phyloP scores from a whole-genome alignment of 2,329 filamentous ascomycete species.

The Fusarium transvaalense region DNA sequence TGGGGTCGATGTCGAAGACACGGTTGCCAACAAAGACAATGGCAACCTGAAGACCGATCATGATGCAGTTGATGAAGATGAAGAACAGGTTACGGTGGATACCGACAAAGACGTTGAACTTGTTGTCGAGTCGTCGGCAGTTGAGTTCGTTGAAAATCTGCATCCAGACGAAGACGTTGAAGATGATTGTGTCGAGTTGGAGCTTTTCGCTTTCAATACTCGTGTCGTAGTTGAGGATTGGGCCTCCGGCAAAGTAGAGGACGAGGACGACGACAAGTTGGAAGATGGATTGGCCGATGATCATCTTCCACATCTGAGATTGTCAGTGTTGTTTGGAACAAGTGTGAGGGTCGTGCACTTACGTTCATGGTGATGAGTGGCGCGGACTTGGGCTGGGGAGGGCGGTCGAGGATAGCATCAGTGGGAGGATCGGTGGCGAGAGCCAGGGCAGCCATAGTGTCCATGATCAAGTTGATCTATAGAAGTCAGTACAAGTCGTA shows the following conservation, averaged over 20 bases:
- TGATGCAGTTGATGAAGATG: conserved; percentile 83
- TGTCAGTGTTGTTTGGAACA: accelerated
- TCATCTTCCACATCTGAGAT: conserved; percentile 95
- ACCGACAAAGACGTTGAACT: conserved; percentile 95
- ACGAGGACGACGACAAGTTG: conserved; percentile 85
- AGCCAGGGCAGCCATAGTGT: conserved; percentile 90
- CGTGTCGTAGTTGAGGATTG: conserved; percentile 46
- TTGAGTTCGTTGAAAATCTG: conserved; percentile 87
- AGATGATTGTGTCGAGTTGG: conserved; percentile 84
- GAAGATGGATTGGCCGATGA: conserved; percentile 90
- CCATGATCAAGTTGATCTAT: conserved; percentile 86
- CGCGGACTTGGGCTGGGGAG: conserved; percentile 69
- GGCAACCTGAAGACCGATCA: conserved; percentile 89
- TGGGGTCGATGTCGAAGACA: conserved; percentile 78
- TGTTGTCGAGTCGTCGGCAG: conserved; percentile 93
- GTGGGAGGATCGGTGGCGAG: conserved; percentile 90
- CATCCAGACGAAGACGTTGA: conserved; percentile 99
- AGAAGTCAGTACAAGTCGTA: accelerated
- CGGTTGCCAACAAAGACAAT: conserved; percentile 88
- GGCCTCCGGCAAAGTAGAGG: conserved; percentile 80
- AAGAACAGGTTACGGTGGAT: conserved; percentile 90
- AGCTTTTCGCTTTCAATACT: conserved; percentile 58
- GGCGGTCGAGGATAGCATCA: conserved; percentile 81
- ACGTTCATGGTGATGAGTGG: conserved; percentile 79
- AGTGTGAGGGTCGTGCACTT: background rate